Base-by-base conservation (phyloP, 768 basidiomycete genomes). In the Trametopsis cervina region DNA sequence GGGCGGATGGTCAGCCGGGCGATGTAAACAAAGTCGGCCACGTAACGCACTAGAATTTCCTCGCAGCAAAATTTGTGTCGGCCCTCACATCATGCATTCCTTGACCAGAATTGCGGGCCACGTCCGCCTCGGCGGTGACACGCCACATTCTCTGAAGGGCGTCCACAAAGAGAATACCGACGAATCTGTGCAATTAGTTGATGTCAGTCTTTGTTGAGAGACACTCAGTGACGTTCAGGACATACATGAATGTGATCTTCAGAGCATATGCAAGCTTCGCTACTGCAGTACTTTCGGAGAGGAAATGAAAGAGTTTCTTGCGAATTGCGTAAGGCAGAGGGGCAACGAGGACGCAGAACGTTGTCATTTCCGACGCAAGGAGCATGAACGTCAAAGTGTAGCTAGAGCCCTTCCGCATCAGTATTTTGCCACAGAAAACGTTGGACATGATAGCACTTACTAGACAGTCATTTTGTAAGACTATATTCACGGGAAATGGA, bases 101-200 rank as follows among this genome's bases (percentile, higher is more conserved):
- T 22, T 70, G 68, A 1, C 74, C 74, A 36, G 66, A 66, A 25
- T 70, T 60, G 58, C 84, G 89, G 11, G 85, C 81, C 17, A 76
- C 57, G 27, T 91, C 85, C 0, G 76, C 62, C 62, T 92, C 88
- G 2, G 84, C 77, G 9, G 78, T 77, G 17, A 89, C 76, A 40
- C 85, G 80, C 70, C 85, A 80, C 89, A 97, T 93, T 52, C 94
- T 81, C 66, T 96, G 93, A 26, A 96, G 71, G 23, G 95, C 92
- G 57, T 98, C 95, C 12, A 82, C 73, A 61, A 96, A 97, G 39
- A 98, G 74, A 2, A 97, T 76, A 1, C 71, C 88, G 1, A 96
- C 81, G 59, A 94, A 93, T 53, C 88, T 84, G 44, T 0, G 3
- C 21, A 10, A 33, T 18, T 29, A 35, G 6, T 18, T 23, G 23